Evolutionary conservation across 768 basidiomycete species (phyloP).

Genomic region (Sporobolomyces pararoseus): DNA sequence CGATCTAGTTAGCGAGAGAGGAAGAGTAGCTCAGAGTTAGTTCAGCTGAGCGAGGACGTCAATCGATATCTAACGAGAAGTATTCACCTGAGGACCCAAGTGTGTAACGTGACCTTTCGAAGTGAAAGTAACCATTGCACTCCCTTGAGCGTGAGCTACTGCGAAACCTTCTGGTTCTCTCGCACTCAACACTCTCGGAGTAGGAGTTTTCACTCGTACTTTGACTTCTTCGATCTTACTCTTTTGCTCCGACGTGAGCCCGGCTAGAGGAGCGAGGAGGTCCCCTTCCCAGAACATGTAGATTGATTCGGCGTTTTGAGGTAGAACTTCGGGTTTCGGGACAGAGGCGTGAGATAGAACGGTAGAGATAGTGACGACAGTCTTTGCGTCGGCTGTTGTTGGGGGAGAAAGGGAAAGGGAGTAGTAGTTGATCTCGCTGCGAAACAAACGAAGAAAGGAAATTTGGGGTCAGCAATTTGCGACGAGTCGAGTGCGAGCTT

Average conservation of each 20-base stretch:
- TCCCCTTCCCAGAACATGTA: conserved; percentile 43
- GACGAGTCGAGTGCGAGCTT: background rate
- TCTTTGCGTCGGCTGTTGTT: background rate
- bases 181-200: conserved; percentile 16
- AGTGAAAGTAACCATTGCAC: conserved; percentile 21
- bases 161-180: conserved; percentile 14
- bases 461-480: background rate
- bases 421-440: conserved; percentile 31
- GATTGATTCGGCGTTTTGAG: conserved; percentile 41
- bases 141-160: conserved; percentile 17
- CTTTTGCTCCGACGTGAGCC: background rate
- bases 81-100: conserved; percentile 19
- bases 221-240: conserved; percentile 23
- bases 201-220: conserved; percentile 42
- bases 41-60: too few species aligned
- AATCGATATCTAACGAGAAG: too few species aligned
- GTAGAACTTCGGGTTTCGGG: conserved; percentile 33
- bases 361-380: conserved; percentile 27
- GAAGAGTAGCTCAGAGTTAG: too few species aligned
- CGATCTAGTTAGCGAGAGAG: conserved; percentile 36
- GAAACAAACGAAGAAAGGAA: too few species aligned
- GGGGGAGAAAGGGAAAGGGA: conserved; percentile 16
- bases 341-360: conserved; percentile 14
- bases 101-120: conserved; percentile 14
- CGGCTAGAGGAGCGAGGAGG: conserved; percentile 37